Evolutionary conservation across 2,329 filamentous ascomycete species (phyloP).

Genomic region (Thielaviopsis euricoi): DNA sequence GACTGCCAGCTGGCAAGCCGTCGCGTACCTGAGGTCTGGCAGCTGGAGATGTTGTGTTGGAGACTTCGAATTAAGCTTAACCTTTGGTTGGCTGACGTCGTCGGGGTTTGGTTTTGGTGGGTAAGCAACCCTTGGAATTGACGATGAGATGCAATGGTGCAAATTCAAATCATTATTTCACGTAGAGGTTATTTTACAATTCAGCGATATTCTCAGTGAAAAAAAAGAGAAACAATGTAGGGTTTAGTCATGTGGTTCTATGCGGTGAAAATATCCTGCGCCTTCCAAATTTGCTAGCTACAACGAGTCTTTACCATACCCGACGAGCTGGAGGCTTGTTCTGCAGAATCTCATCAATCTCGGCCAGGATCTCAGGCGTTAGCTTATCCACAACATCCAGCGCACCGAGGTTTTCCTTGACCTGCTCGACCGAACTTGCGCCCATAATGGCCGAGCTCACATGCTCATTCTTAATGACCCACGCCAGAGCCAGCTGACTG

Average conservation of each 20-base stretch:
- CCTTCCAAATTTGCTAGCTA: not conserved
- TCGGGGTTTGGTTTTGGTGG: not conserved
- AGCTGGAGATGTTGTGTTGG: not conserved
- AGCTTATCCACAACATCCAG: constrained; percentile 35
- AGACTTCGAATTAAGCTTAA: not conserved
- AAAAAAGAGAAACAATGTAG: no score
- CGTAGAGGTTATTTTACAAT: no score
- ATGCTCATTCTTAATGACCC: constrained; percentile 45
- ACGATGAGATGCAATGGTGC: no score
- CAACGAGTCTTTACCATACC: not conserved
- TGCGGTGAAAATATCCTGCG: not conserved
- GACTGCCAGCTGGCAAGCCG: not conserved
- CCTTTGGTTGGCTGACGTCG: not conserved
- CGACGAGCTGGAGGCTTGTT: constrained; percentile 36
- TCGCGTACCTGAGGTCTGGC: not conserved
- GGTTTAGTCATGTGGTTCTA: not conserved
- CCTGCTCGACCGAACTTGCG: constrained; percentile 39
- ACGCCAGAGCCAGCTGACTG: constrained; percentile 40
- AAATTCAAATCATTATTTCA: no score
- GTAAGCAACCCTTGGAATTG: no score
- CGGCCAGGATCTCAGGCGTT: constrained; percentile 39
- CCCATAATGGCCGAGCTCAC: constrained; percentile 46
- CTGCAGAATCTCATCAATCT: constrained; percentile 41
- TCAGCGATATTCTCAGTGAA: no score
- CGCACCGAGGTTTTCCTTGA: constrained; percentile 42